Conservation (phyloP, 345 rosid species). For the Nephelium lappaceum region DNA sequence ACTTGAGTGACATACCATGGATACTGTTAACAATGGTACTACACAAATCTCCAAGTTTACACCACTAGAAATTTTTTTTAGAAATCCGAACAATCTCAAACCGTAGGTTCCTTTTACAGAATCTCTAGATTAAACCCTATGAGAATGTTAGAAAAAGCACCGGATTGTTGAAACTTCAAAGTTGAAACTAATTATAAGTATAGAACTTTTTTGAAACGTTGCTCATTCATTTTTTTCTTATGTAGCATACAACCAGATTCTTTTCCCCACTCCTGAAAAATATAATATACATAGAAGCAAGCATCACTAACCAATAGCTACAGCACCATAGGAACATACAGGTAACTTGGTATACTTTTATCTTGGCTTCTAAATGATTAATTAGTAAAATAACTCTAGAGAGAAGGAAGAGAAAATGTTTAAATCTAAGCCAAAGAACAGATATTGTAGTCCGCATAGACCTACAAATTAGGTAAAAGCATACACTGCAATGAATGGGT, state of each 20-base stretch:
- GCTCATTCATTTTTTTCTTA: too few species aligned
- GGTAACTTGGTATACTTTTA: neutral
- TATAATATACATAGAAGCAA: too few species aligned
- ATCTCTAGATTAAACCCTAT: neutral
- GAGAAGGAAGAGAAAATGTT: neutral
- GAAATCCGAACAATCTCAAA: neutral
- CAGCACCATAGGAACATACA: neutral
- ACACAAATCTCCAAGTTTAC: neutral
- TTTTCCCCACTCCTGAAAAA: too few species aligned
- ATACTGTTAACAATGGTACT: neutral
- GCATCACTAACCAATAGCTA: too few species aligned
- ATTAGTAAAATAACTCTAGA: neutral
- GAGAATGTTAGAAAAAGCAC: too few species aligned
- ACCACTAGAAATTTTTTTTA: neutral
- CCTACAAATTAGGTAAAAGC: neutral
- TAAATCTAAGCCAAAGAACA: neutral
- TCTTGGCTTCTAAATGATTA: neutral
- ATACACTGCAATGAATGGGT: neutral
- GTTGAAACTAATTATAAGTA: too few species aligned
- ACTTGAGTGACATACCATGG: neutral
- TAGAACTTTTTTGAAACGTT: too few species aligned
- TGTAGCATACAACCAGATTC: too few species aligned
- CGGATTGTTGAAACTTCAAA: too few species aligned
- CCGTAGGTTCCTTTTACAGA: neutral
- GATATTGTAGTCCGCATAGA: neutral